Evolutionary conservation across 2,329 filamentous ascomycete species (phyloP).

Genomic region (Byssochlamys sp.): DNA sequence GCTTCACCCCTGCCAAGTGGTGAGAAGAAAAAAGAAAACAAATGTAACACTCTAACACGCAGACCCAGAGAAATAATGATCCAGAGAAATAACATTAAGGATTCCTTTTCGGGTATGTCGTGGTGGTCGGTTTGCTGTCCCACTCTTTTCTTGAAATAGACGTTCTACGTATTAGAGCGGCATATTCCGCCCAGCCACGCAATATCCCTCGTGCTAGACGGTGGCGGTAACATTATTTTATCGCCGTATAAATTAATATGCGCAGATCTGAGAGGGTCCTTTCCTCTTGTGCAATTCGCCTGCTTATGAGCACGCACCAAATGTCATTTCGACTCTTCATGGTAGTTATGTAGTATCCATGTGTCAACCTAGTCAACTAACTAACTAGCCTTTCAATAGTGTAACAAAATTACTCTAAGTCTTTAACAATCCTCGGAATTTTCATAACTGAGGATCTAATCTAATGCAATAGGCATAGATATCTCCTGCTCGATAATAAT

Average conservation of each 20-base stretch:
- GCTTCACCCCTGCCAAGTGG: not conserved
- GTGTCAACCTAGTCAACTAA: too few relatives aligned
- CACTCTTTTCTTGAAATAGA: too few relatives aligned
- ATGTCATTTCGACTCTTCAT: not conserved
- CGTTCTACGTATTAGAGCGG: not conserved
- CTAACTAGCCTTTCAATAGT: too few relatives aligned
- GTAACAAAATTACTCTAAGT: too few relatives aligned
- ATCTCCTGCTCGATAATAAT: too few relatives aligned
- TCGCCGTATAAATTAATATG: not conserved
- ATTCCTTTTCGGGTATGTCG: not conserved
- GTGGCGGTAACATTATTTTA: not conserved
- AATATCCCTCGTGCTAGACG: not conserved
- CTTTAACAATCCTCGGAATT: too few relatives aligned
- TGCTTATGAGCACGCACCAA: not conserved
- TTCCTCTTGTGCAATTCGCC: not conserved
- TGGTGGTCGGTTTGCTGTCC: not conserved
- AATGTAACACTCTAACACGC: not conserved
- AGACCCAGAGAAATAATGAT: not conserved
- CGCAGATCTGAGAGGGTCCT: not conserved
- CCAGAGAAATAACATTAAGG: not conserved
- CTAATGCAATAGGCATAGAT: too few relatives aligned
- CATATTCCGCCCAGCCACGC: not conserved
- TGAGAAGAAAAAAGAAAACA: not conserved
- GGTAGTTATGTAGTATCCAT: too few relatives aligned
- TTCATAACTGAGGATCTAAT: too few relatives aligned